Evolutionary conservation across 2,329 filamentous ascomycete genomes (phyloP).

Genomic region (Neopestalotiopsis clavispora): DNA sequence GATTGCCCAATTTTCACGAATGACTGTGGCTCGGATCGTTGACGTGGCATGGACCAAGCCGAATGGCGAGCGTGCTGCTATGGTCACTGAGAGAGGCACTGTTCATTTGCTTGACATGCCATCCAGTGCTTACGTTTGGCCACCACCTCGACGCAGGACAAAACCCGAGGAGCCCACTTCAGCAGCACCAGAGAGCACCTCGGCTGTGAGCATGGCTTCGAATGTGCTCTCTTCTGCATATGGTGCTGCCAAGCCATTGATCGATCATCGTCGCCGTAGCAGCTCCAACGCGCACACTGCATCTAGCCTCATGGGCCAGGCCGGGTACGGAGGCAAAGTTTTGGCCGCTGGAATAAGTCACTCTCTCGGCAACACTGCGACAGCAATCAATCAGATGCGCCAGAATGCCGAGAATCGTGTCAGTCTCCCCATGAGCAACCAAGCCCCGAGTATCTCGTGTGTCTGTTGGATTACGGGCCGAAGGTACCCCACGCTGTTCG

Average conservation of each 20-base stretch:
- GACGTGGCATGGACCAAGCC: conserved; percentile 88
- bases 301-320: conserved; percentile 60
- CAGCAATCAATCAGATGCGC: conserved; percentile 70
- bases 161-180: conserved; percentile 48
- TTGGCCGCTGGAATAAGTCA: conserved; percentile 76
- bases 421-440: conserved; percentile 63
- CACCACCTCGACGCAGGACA: conserved; percentile 67
- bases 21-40: conserved; percentile 89
- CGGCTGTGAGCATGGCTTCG: conserved; percentile 71
- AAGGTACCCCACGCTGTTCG: conserved; percentile 66
- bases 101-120: conserved; percentile 92
- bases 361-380: conserved; percentile 76
- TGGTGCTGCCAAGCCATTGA: conserved; percentile 67
- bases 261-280: conserved; percentile 59
- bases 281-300: conserved; percentile 48
- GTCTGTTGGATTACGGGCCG: conserved; percentile 69
- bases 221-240: conserved; percentile 74
- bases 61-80: conserved; percentile 80
- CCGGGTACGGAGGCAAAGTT: conserved; percentile 72
- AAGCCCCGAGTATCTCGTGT: conserved; percentile 61
- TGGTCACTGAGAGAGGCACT: conserved; percentile 94
- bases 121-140: conserved; percentile 83
- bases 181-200: conserved; percentile 53
- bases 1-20: conserved; percentile 84
- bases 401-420: conserved; percentile 79